Percentiles rank a stretch among this genome's conserved stretches.
Evolutionary conservation across 495 filamentous ascomycete genomes (phyloP).

Genomic region (Astrothelium subdiscretum): DNA sequence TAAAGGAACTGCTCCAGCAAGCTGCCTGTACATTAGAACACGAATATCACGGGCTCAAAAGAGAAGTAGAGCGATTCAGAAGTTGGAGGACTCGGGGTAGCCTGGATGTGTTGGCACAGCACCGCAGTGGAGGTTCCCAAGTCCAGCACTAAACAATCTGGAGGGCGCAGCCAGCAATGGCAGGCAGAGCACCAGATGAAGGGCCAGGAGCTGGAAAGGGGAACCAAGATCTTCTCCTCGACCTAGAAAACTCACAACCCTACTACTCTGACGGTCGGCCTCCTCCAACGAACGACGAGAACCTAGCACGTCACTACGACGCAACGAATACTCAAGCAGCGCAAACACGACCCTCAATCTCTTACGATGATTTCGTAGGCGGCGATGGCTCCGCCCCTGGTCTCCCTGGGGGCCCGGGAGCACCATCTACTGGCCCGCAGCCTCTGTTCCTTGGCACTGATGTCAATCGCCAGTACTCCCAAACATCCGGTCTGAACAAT

Average conservation of each 20-base stretch:
- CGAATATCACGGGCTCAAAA: background rate
- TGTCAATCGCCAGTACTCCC: constrained; percentile 54
- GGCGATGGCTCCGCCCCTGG: constrained; percentile 35
- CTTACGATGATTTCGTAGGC: constrained; percentile 92
- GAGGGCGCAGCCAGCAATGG: constrained; percentile 33
- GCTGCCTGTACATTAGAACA: background rate
- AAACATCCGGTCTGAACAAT: constrained; percentile 72
- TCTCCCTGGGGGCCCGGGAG: constrained; percentile 41
- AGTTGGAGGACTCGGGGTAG: too few species aligned
- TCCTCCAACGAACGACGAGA: constrained; percentile 65
- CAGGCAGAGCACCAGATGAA: constrained; percentile 56
- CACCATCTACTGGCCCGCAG: constrained; percentile 25
- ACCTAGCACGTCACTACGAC: constrained; percentile 57
- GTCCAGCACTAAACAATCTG: background rate
- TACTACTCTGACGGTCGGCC: constrained; percentile 60
- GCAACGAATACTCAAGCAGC: constrained; percentile 51
- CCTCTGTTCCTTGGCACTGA: constrained; percentile 19
- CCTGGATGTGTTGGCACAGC: background rate
- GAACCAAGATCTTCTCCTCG: constrained; percentile 55
- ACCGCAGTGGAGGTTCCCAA: background rate
- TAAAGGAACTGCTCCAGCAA: background rate
- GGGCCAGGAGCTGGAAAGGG: constrained; percentile 28
- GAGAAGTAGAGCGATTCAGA: background rate
- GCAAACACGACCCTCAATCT: constrained; percentile 68
- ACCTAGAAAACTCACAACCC: constrained; percentile 58